Evolutionary conservation across 176 grass and related monocot species (phyloP).

Genomic region (Miscanthus lutarioriparius): DNA sequence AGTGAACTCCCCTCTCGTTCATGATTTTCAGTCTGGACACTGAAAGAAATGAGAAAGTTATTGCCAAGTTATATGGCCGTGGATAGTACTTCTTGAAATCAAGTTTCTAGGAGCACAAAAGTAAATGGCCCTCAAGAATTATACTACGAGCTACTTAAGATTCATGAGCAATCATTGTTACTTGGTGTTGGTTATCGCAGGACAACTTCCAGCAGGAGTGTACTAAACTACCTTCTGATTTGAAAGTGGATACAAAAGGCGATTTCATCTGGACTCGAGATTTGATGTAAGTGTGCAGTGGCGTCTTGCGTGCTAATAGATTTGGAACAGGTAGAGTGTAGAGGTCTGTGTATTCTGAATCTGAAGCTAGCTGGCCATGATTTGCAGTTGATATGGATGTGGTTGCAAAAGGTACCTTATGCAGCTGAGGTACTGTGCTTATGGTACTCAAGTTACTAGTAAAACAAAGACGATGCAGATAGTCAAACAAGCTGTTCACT

Average conservation of each 20-base stretch:
- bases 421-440: background rate
- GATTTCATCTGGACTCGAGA: background rate
- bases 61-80: conserved; percentile 45
- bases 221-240: background rate
- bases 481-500: background rate
- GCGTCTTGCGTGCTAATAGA: background rate
- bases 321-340: background rate
- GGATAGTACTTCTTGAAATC: conserved; percentile 30
- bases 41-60: conserved; percentile 48
- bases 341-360: background rate
- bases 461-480: background rate
- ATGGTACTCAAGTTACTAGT: background rate
- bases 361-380: background rate
- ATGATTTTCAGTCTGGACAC: conserved; percentile 20
- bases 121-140: conserved; percentile 54
- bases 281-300: background rate
- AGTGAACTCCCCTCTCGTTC: background rate
- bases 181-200: background rate
- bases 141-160: conserved; percentile 53
- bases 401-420: background rate
- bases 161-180: background rate
- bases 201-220: background rate
- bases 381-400: background rate
- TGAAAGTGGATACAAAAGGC: background rate
- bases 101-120: conserved; percentile 2